Base-by-base conservation (phyloP, 169 alveolate species). In the Plasmodium chabaudi region DNA sequence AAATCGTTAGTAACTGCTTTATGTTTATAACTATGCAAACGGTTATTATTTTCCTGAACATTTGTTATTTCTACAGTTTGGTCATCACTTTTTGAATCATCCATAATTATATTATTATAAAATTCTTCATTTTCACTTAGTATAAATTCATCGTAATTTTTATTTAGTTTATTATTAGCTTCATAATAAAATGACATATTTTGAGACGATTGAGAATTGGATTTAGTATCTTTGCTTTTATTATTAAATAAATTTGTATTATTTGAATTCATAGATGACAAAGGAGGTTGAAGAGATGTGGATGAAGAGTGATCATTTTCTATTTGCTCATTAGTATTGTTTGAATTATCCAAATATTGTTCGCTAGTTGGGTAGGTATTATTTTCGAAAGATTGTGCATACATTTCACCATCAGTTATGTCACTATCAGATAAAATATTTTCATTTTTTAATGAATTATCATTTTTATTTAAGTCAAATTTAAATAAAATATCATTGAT, bases 101-200 rank as follows among this genome's bases (percentile, higher is more conserved):
- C 21, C 39, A 60, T 34, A 53, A 34, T 51, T 27, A 79, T 21
- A 19, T 79, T 65, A 19, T 67, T 23, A 39, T 65, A 79, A 79
- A 79, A 79, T 56, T 79, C 89, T 79, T 67, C 84, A 51, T 79
- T 79, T 60, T 79, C 89, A 67, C 89, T 79, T 56, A 79, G 49
- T 42, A 53, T 7, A 17, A 51, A 21, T 55, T 79, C 89, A 53
- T 79, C 82, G 4, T 2, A 15, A 7, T 42, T 65, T 39, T 34
- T 34, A 46, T 79, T 67, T 13, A 15, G n/a, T 9, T 12, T 65
- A 21, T 12, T 47, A 65, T 49, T 34, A 1, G 42, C 4, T 34
- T 34, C 42, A 34, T 5, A 4, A 34, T 34, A 34, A 34, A 34
- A 34, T 4, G 42, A 34, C 4, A 34, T 34, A 34, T 34, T 34